Evolutionary conservation across 352 stramenopile genomes (phyloP).

Genomic region (Phytopythium aichiense): DNA sequence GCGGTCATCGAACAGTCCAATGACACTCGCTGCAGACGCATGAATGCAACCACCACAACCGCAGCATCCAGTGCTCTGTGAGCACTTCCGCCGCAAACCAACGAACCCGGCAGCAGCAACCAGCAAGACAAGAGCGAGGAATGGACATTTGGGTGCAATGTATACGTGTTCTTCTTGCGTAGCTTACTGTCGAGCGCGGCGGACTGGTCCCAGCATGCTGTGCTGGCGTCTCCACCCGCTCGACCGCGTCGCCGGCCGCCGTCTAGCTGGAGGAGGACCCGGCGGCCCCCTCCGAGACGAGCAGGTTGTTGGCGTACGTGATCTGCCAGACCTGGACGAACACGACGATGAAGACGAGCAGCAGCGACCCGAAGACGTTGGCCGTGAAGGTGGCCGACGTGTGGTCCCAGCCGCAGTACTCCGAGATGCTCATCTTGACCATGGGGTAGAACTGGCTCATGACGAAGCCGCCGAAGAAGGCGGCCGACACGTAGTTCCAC

Average conservation of each 20-base stretch:
- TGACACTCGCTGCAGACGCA: no score
- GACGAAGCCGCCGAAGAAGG: constrained; percentile 88
- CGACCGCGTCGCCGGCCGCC: not conserved
- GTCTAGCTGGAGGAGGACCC: constrained; percentile 21
- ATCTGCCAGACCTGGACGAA: constrained; percentile 89
- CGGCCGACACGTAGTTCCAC: constrained; percentile 87
- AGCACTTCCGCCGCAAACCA: no score
- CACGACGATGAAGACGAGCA: constrained; percentile 81
- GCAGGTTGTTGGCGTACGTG: constrained; percentile 74
- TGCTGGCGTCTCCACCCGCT: no score
- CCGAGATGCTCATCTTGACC: constrained; percentile 90
- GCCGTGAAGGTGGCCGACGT: constrained; percentile 77
- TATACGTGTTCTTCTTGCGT: constrained; percentile 9
- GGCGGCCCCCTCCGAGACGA: constrained; percentile 42
- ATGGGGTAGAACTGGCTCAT: constrained; percentile 87
- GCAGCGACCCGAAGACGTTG: constrained; percentile 80
- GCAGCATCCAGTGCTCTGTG: not conserved
- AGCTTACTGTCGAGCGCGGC: not conserved
- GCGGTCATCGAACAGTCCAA: no score
- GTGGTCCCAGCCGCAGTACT: constrained; percentile 89
- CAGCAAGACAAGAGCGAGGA: no score
- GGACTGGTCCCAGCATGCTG: no score
- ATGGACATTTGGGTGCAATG: not conserved
- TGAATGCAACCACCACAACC: no score
- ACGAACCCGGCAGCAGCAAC: no score